Base-by-base conservation (phyloP, 2,329 filamentous ascomycete genomes). In the Shiraia sp. region DNA sequence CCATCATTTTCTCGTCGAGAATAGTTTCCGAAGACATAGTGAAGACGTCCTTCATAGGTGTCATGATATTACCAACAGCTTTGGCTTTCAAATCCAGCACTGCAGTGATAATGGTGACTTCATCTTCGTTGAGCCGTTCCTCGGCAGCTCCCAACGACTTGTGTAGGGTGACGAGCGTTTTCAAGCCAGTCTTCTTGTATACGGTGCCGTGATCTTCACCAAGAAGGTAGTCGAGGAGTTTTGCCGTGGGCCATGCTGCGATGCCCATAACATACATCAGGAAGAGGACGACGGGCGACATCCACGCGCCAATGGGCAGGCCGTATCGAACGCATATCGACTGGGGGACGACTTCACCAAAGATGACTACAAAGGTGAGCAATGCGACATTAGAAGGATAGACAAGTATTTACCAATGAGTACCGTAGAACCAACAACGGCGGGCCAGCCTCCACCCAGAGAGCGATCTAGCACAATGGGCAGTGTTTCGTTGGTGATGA, bases 81-180 rank as follows among this genome's bases (percentile, higher is more conserved):
- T 99, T 99, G 55, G 93, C 91, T 74, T 97, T 99, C 53, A 99
- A 77, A 65, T 99, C 93, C 42, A 99, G 75, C 10, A 97, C 93
- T 26, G 93, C 92, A 54, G 89, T 96, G 70, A 99, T 99, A 68
- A 99, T 99, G 46, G 93, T 97, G 53, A 99, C 93, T 70, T 99
- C 93, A 64, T 99, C 93, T 56, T 96, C 87, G 70, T 96, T 97
- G 39, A 99, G 76, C 43, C 93, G 86, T 64, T 99, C 90, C 27
- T 80, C 80, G 9, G 87, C 87, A 22, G 87, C 85, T 19, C 93
- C 93, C 10, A 97, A 75, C 2, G 88, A 95, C 71, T 95, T 90
- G 75, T 99, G 93, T 12, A 99, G 78, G 0, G 90, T 96, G 19
- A 99, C 93, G 22, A 99, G 78, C 0, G 93, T 97, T 76, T 99